Evolutionary conservation across 75 land plant species (phyloP).

Genomic region (Sequoia sempervirens): DNA sequence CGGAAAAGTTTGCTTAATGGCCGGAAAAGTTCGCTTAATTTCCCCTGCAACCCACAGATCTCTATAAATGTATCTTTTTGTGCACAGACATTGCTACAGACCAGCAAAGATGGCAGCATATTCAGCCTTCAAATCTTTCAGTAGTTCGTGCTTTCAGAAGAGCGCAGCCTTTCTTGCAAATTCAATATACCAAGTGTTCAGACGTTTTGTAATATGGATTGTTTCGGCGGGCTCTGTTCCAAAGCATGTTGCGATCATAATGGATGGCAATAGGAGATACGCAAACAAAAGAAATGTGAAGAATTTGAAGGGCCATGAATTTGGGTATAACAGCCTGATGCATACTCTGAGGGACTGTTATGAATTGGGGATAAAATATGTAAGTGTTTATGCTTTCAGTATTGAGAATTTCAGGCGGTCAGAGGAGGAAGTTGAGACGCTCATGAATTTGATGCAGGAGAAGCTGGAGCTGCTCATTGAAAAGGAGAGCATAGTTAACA

Average conservation of each 20-base stretch:
- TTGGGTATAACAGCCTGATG: constrained; percentile 44
- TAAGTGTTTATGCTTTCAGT: constrained; percentile 66
- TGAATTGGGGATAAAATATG: constrained; percentile 49
- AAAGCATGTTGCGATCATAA: constrained; percentile 63
- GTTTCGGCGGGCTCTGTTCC: constrained; percentile 61
- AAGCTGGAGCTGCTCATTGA: constrained; percentile 41
- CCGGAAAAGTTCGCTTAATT: too few relatives aligned
- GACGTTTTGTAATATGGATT: constrained; percentile 25
- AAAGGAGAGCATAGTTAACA: constrained; percentile 30
- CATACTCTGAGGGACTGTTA: constrained; percentile 40
- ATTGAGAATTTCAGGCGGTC: constrained; percentile 65
- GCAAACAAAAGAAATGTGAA: constrained; percentile 27
- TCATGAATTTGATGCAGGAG: constrained; percentile 59
- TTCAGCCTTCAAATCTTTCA: too few relatives aligned
- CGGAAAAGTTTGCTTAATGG: too few relatives aligned
- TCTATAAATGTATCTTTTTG: too few relatives aligned
- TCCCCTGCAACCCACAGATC: too few relatives aligned
- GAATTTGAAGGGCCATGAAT: constrained; percentile 26
- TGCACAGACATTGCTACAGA: too few relatives aligned
- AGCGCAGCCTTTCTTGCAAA: not conserved
- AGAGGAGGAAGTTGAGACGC: constrained; percentile 38
- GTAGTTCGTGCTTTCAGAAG: not conserved
- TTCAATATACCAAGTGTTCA: constrained; percentile 1
- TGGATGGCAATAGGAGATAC: constrained; percentile 74
- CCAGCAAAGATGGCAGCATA: too few relatives aligned